Conservation (phyloP, 208 protist species). For the Vickermania spadyakhi region DNA sequence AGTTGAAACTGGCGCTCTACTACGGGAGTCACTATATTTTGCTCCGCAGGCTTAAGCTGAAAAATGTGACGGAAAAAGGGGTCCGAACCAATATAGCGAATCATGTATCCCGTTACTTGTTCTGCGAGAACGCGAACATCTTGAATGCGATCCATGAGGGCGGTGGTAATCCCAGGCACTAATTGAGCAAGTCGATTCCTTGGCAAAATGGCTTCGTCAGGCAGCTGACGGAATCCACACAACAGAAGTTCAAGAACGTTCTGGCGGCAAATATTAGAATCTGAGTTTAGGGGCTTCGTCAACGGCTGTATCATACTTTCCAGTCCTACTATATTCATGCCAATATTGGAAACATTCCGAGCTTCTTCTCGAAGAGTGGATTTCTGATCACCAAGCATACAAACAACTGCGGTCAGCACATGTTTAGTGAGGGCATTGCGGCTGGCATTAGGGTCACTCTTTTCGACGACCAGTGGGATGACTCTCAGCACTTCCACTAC, state of each 20-base stretch:
- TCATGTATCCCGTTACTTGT: conserved; percentile 19
- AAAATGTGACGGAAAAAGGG: conserved; percentile 36
- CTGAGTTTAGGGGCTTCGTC: conserved; percentile 59
- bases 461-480: conserved; percentile 47
- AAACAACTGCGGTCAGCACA: conserved; percentile 47
- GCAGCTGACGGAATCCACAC: conserved; percentile 44
- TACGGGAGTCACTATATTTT: conserved; percentile 50
- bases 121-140: conserved; percentile 74
- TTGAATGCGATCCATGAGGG: conserved; percentile 75
- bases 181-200: conserved; percentile 33
- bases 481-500: conserved; percentile 76
- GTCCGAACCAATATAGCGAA: conserved; percentile 64
- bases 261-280: conserved; percentile 66
- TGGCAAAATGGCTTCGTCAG: conserved; percentile 26
- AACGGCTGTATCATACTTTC: conserved; percentile 53
- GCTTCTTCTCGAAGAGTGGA: conserved; percentile 66
- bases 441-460: conserved; percentile 31
- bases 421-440: conserved; percentile 21
- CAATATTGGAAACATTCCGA: conserved; percentile 31
- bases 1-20: conserved; percentile 56
- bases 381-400: conserved; percentile 81
- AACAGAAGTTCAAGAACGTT: conserved; percentile 67
- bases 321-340: conserved; percentile 52
- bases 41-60: conserved; percentile 69
- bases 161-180: conserved; percentile 37